Conservation (phyloP, 2,329 filamentous ascomycete species). For the Claviceps maximensis region DNA sequence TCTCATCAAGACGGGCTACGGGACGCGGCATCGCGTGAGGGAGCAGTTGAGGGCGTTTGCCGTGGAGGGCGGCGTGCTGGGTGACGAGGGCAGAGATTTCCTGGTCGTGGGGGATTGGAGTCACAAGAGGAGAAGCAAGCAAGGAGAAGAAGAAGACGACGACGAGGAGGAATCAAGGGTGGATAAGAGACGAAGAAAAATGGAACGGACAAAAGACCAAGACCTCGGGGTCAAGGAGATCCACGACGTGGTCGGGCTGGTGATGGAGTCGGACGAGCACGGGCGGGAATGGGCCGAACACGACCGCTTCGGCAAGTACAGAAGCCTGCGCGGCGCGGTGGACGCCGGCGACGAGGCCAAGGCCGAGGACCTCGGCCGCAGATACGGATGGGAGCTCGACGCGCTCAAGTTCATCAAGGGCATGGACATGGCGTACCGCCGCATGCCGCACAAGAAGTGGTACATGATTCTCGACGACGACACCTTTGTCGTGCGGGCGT, state of each 20-base stretch:
- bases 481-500: slow-evolving; percentile 38
- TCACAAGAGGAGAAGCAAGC: slow-evolving; percentile 16
- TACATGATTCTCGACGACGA: slow-evolving; percentile 46
- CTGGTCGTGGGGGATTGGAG: slow-evolving; percentile 39
- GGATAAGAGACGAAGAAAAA: not conserved
- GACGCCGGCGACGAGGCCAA: slow-evolving; percentile 22
- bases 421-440: slow-evolving; percentile 36
- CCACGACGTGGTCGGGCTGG: slow-evolving; percentile 27
- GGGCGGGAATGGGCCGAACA: slow-evolving; percentile 15
- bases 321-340: slow-evolving; percentile 25
- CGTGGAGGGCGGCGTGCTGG: slow-evolving; percentile 19
- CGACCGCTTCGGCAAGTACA: slow-evolving; percentile 28
- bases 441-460: slow-evolving; percentile 43
- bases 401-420: slow-evolving; percentile 42
- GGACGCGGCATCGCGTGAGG: slow-evolving; percentile 34
- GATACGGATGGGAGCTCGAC: slow-evolving; percentile 35
- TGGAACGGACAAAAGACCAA: not conserved
- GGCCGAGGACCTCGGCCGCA: slow-evolving; percentile 24
- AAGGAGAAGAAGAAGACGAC: slow-evolving; percentile 18
- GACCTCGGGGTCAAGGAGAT: slow-evolving; percentile 12
- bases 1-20: slow-evolving; percentile 43
- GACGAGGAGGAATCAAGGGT: not conserved
- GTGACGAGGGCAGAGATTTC: slow-evolving; percentile 26
- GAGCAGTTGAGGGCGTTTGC: slow-evolving; percentile 32
- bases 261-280: slow-evolving; percentile 21